These are phyloP conservation scores for Zygnema cylindricum DNA, from an alignment of 139 green algal genomes.

Conservation along the genomic window DNA sequence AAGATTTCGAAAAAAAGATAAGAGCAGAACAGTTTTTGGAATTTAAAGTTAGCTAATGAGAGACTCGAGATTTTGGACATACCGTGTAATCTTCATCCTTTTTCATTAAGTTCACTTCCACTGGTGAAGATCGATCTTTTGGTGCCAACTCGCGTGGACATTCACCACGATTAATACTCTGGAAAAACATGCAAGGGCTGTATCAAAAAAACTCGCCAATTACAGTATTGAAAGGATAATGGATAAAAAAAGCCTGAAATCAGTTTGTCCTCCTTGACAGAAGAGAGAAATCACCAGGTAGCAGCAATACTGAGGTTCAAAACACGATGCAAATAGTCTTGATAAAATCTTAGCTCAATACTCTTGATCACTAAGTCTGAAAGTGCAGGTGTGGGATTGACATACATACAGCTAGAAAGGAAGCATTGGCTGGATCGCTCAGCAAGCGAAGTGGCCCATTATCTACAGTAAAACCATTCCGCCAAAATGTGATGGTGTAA, in stretches of 20 bases:
- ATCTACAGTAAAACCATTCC: conserved; percentile 71
- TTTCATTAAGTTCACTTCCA: conserved; percentile 67
- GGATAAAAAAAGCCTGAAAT: too few relatives aligned
- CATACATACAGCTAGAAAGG: conserved; percentile 63
- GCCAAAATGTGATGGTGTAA: conserved; percentile 65
- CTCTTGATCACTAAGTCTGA: too few relatives aligned
- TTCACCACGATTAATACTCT: conserved; percentile 64
- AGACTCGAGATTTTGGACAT: not conserved
- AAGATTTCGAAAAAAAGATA: too few relatives aligned
- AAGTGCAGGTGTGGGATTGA: too few relatives aligned
- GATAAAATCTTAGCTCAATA: too few relatives aligned
- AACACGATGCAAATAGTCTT: too few relatives aligned
- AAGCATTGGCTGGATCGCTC: conserved; percentile 63
- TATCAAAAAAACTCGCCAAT: too few relatives aligned
- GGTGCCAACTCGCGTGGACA: conserved; percentile 66
- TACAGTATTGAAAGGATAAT: too few relatives aligned
- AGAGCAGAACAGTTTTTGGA: too few relatives aligned
- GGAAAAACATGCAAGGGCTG: too few relatives aligned
- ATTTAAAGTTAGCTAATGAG: too few relatives aligned
- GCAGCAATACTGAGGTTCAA: too few relatives aligned
- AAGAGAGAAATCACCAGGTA: not conserved
- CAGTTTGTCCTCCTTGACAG: not conserved
- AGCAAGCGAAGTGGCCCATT: conserved; percentile 65
- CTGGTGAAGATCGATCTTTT: conserved; percentile 34
- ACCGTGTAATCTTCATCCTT: conserved; percentile 58